Percentiles rank a stretch among this genome's conserved stretches.
phyloP scores from a whole-genome alignment of 805 yeast genomes.

The Lipomyces japonicus region DNA sequence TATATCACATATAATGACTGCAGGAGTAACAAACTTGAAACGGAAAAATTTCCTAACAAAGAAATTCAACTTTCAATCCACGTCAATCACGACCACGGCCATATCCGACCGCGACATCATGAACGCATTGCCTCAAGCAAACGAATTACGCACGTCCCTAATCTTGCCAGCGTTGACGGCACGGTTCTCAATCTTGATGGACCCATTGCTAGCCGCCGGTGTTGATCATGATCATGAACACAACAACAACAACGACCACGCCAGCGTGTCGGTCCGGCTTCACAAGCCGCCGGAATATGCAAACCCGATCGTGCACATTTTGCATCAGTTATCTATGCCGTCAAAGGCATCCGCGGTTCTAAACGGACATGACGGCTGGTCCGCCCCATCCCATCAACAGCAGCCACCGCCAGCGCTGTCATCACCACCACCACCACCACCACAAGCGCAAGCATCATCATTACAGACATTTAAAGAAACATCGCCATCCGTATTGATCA shows the following conservation, averaged over 20 bases:
- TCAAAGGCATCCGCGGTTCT: slow-evolving; percentile 3
- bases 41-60: neutral
- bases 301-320: too few relatives aligned
- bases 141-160: slow-evolving; percentile 12
- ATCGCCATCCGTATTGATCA: too few relatives aligned
- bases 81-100: neutral
- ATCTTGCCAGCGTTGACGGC: slow-evolving; percentile 10
- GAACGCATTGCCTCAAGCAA: slow-evolving; percentile 12
- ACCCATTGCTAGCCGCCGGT: neutral
- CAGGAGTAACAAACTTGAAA: neutral
- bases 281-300: too few relatives aligned
- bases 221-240: neutral
- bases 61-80: neutral
- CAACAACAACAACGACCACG: too few relatives aligned
- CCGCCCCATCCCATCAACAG: neutral
- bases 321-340: slow-evolving; percentile 6
- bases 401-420: neutral
- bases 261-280: too few relatives aligned
- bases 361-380: neutral
- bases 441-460: too few relatives aligned
- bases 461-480: too few relatives aligned
- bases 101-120: slow-evolving; percentile 4
- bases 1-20: neutral
- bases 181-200: slow-evolving; percentile 7
- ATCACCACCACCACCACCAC: too few relatives aligned